Evolutionary conservation across 257 asterid genomes (phyloP).

Genomic region (Jacaranda copaia): DNA sequence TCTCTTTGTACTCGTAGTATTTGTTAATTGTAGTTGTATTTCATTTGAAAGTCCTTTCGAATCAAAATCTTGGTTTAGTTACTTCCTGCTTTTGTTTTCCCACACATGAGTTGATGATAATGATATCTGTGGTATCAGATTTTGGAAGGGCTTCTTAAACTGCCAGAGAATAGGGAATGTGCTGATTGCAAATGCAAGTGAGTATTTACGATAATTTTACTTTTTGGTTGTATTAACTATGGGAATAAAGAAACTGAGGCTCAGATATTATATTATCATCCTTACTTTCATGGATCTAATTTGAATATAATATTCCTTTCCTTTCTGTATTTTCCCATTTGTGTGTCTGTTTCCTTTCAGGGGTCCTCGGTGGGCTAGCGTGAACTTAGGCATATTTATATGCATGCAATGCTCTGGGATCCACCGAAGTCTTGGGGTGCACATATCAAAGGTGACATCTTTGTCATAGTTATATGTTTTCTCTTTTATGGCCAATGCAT

Average conservation of each 20-base stretch:
- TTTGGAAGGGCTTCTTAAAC: constrained; percentile 94
- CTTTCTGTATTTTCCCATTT: not conserved
- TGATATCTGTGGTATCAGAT: constrained; percentile 59
- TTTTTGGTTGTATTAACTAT: not conserved
- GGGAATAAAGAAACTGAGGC: not conserved
- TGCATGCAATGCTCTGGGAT: constrained; percentile 99
- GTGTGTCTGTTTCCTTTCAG: constrained; percentile 45
- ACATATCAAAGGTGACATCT: constrained; percentile 89
- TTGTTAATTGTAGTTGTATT: constrained; percentile 1
- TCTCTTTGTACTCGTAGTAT: not conserved
- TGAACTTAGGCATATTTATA: constrained; percentile 94
- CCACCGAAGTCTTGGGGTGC: constrained; percentile 99
- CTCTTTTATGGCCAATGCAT: constrained; percentile 4
- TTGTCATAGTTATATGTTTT: constrained; percentile 22
- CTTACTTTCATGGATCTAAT: constrained; percentile 19
- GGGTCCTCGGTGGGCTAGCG: constrained; percentile 99
- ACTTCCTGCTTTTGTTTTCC: constrained; percentile 19
- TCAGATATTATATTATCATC: constrained; percentile 17
- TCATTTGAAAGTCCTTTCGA: constrained; percentile 2
- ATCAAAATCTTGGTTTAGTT: constrained; percentile 17
- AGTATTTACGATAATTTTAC: constrained; percentile 36
- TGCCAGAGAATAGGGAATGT: constrained; percentile 99
- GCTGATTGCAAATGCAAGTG: constrained; percentile 99
- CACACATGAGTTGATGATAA: constrained; percentile 22
- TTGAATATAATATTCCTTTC: not conserved